Percentiles rank a stretch among this genome's conserved stretches.
These are phyloP conservation scores for Leccinellum albellum DNA, from an alignment of 768 basidiomycete species.

Conservation along the genomic window DNA sequence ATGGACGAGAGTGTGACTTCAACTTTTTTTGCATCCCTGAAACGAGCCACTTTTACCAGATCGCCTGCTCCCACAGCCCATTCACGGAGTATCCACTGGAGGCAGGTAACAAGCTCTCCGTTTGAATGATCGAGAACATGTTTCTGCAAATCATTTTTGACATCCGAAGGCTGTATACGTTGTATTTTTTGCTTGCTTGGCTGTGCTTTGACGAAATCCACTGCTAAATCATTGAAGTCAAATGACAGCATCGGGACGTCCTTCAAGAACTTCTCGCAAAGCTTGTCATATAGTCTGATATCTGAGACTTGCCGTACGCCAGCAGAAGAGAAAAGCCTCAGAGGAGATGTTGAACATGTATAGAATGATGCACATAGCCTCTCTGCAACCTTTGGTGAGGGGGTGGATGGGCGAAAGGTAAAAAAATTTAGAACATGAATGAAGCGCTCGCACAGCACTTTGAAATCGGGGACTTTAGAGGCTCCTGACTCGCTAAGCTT, in stretches of 20 bases:
- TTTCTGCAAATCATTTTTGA: neutral
- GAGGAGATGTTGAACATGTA: neutral
- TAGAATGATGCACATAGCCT: neutral
- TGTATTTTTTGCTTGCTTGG: neutral
- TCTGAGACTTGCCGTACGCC: neutral
- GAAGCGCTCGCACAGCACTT: neutral
- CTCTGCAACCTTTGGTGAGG: neutral
- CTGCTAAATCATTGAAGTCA: conserved; percentile 47
- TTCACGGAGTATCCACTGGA: too few relatives aligned
- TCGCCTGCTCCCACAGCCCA: too few relatives aligned
- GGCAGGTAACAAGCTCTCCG: conserved; percentile 1
- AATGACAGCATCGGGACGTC: conserved; percentile 67
- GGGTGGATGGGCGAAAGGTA: neutral
- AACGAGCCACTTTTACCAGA: too few relatives aligned
- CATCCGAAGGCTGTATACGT: neutral
- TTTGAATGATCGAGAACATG: neutral
- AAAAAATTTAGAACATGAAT: neutral
- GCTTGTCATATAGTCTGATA: neutral
- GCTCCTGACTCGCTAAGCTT: too few relatives aligned
- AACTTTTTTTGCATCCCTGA: too few relatives aligned
- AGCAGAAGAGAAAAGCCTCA: neutral
- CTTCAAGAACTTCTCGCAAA: conserved; percentile 39
- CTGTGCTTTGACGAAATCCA: conserved; percentile 39
- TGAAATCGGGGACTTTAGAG: neutral
- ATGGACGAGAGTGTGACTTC: too few relatives aligned